These are phyloP conservation scores for Aspergillus carbonarius DNA, from an alignment of 2,329 filamentous ascomycete genomes.

Conservation along the genomic window DNA sequence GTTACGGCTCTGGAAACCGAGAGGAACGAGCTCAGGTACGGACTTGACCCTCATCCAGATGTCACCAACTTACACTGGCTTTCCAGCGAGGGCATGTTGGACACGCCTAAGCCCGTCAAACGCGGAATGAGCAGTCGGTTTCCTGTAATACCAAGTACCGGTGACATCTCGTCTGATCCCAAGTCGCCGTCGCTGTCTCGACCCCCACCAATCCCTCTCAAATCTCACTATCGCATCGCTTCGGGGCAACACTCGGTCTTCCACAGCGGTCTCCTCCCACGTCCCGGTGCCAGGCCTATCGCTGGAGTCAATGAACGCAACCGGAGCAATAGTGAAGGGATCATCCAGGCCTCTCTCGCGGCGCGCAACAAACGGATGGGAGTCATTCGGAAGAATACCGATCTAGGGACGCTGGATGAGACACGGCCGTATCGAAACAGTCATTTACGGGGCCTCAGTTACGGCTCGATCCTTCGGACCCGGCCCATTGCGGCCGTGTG, in stretches of 20 bases:
- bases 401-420: conserved; percentile 55
- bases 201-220: conserved; percentile 73
- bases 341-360: conserved; percentile 48
- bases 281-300: conserved; percentile 71
- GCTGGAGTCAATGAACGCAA: conserved; percentile 63
- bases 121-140: conserved; percentile 57
- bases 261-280: conserved; percentile 53
- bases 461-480: conserved; percentile 53
- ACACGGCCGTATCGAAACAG: conserved; percentile 51
- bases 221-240: conserved; percentile 71
- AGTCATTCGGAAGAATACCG: conserved; percentile 58
- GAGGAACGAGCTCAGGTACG: conserved; percentile 46
- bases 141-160: conserved; percentile 53
- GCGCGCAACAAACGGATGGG: conserved; percentile 60
- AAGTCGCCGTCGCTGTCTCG: conserved; percentile 67
- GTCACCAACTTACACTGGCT: conserved; percentile 12
- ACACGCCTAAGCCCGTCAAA: conserved; percentile 71
- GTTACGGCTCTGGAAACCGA: conserved; percentile 44
- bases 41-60: neutral
- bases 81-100: conserved; percentile 68
- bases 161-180: conserved; percentile 65
- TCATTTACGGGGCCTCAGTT: conserved; percentile 58
- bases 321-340: conserved; percentile 62
- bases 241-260: conserved; percentile 42
- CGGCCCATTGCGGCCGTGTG: conserved; percentile 33